phyloP scores from a whole-genome alignment of 345 rosid species.

The Raphanus raphanistrum region DNA sequence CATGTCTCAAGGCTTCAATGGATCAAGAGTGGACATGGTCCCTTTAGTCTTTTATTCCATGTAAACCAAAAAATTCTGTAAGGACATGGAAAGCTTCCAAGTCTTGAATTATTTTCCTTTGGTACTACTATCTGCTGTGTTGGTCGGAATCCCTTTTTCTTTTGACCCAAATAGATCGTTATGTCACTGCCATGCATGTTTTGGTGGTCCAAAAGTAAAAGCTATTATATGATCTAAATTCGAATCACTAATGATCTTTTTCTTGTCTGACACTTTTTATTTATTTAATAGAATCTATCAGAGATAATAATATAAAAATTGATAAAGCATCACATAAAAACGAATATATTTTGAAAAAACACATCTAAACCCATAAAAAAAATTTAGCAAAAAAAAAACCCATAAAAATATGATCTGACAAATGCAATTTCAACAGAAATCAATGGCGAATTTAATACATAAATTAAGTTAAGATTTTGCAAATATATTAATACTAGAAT shows the following conservation, averaged over 20 bases:
- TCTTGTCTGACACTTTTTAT: no score
- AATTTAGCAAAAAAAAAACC: no score
- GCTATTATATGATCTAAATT: not conserved
- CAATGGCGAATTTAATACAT: no score
- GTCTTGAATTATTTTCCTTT: conserved; percentile 22
- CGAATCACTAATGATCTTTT: not conserved
- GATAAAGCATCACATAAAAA: no score
- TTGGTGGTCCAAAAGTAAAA: not conserved
- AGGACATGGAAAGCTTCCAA: conserved; percentile 24
- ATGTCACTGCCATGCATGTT: not conserved
- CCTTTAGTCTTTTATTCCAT: conserved; percentile 19
- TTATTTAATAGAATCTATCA: not conserved
- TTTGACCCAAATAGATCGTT: not conserved
- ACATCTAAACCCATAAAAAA: no score
- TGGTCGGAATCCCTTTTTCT: conserved; percentile 11
- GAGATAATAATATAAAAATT: no score
- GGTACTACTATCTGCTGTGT: not conserved
- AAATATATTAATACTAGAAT: no score
- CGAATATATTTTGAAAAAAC: no score
- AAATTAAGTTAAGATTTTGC: not conserved
- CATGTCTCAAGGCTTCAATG: not conserved
- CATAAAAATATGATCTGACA: no score
- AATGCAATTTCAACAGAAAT: no score
- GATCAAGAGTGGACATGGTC: not conserved
- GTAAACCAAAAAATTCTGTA: conserved; percentile 29